Evolutionary conservation across 208 protist species (phyloP).

Genomic region (Trichomonas gallinae): DNA sequence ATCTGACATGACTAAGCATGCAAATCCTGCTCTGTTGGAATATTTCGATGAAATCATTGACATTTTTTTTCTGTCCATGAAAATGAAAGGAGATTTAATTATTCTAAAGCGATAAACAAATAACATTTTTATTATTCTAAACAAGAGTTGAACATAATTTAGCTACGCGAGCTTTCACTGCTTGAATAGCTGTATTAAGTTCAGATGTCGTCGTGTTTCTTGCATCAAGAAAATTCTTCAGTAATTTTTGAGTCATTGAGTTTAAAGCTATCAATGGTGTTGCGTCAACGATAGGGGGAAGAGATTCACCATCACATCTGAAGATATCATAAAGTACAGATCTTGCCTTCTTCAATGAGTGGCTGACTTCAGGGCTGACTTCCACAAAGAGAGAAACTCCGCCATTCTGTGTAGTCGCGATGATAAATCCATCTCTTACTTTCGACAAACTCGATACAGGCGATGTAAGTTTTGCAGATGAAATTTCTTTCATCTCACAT

Average conservation of each 20-base stretch:
- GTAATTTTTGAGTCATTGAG: background rate
- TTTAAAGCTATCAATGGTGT: background rate
- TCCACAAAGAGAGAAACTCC: background rate
- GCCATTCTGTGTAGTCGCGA: background rate
- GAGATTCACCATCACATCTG: background rate
- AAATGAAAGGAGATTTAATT: too few relatives aligned
- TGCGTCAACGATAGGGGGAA: background rate
- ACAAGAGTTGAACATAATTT: background rate
- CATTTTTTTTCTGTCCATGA: too few relatives aligned
- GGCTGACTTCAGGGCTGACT: background rate
- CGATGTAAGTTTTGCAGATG: background rate
- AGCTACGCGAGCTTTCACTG: background rate
- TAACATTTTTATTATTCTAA: too few relatives aligned
- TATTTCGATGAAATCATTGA: too few relatives aligned
- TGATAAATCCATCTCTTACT: background rate
- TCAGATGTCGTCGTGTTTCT: background rate
- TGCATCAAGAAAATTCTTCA: background rate
- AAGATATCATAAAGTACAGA: background rate
- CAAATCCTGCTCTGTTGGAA: too few relatives aligned
- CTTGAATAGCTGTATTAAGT: background rate
- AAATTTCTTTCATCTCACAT: background rate
- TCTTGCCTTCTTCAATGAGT: background rate
- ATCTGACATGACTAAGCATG: too few relatives aligned
- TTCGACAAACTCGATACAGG: background rate
- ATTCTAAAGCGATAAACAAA: too few relatives aligned